Evolutionary conservation across 2,329 filamentous ascomycete genomes (phyloP), one percentile per base, ranked within the genome.

Genomic region (Cercospora sp.): DNA sequence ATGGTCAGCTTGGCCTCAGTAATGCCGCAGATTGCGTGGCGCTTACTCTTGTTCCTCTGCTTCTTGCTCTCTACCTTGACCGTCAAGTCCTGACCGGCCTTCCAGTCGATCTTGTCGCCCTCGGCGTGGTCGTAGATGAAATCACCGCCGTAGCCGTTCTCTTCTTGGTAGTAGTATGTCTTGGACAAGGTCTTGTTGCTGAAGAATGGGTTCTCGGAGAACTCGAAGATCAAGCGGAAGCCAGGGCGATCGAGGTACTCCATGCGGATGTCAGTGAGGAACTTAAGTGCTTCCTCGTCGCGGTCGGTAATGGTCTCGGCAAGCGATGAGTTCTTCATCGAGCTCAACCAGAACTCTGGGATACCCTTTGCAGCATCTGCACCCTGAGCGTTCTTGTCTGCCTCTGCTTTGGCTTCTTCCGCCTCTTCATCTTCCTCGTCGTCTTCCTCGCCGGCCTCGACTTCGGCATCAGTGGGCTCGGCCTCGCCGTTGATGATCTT

Each of bases 61-160:
- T 99, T 99, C 89, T 99, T 99, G 87, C 93, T 96, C 87, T 99
- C 95, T 69, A 98, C 85, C 74, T 92, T 90, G 73, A 98, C 91
- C 57, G 95, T 99, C 75, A 99, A 85, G 78, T 99, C 95, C 82
- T 97, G 93, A 77, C 91, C 91, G 9, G 89, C 84, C 84, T 97
- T 95, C 95, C 95, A 99, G 75, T 97, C 91, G 77, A 99, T 97
- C 87, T 97, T 95, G 80, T 97, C 92, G 73, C 96, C 95, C 81
- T 99, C 94, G 67, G 96, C 95, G 79, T 99, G 95, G 80, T 99
- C 95, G 80, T 99, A 99, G 82, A 99, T 98, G 84, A 98, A 99
- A 82, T 99, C 96, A 74, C 95, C 96, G 75, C 94, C 95, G 78
- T 99, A 99, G 68, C 95, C 95, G 77, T 91, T 97, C 87, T 99